Evolutionary conservation across 352 stramenopile genomes (phyloP), one percentile per base, ranked within the genome.

Genomic region (Phytophthora tubulina): DNA sequence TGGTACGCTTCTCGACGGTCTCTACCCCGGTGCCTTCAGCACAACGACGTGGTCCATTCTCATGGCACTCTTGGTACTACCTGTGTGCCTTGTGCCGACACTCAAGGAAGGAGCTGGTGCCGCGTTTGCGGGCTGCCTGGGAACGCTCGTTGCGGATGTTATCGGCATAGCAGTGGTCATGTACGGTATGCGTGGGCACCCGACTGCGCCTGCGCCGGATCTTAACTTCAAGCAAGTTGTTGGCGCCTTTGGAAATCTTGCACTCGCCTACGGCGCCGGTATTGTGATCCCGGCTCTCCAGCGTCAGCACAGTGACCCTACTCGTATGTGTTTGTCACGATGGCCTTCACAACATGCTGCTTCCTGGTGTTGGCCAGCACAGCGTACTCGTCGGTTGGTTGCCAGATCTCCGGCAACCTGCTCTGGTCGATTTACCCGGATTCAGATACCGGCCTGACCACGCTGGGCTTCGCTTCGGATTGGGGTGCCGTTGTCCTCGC

Each of bases 321-420:
- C 60, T 42, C 60, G 60, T 6, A 61, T 68, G 49, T 68, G 33
- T 76, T 82, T 31, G 59, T 83, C 30, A 81, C 87, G 55, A 82
- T 82, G 21, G 69, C 73, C 0, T 76, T 90, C 44, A 67, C 77
- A 3, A 80, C 76, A 7, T 53, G 42, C 17, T 66, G 78, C 45
- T 80, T 81, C 72, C 54, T 79, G 44, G 67, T 72, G 17, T 56
- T 82, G 56, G 60, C 74, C 44, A 75, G 51, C 33, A 69, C 66
- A 32, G 75, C 71, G 14, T 84, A 80, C 63, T 84, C 74, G 7
- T 68, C 72, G 5, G 63, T 86, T 14, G 78, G 78, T 9, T 76
- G 61, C 21, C 61, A 69, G 15, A 69, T 69, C 35, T 69, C 61
- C 6, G 61, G 63, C 30, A 70, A 70, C 54, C 21, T 70, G 33